phyloP scores from a whole-genome alignment of 768 basidiomycete species.

The Galerina marginata region DNA sequence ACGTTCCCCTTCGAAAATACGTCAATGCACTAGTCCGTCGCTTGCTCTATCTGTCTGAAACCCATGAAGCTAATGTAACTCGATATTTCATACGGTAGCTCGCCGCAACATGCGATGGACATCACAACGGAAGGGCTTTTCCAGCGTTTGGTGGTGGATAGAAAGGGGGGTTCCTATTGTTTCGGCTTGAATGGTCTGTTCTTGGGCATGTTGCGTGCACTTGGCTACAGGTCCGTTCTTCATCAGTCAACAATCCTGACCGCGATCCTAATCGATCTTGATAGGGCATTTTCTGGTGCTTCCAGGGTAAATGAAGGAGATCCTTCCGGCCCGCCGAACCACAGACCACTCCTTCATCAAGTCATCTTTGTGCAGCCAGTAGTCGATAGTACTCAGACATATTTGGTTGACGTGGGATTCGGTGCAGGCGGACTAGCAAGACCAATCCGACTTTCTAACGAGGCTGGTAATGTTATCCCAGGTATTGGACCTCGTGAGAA shows the following conservation, averaged over 20 bases:
- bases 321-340: constrained; percentile 12
- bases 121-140: constrained; percentile 29
- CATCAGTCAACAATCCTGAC: too few relatives aligned
- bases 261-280: too few relatives aligned
- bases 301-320: too few relatives aligned
- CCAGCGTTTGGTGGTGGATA: background rate
- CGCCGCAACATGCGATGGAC: constrained; percentile 31
- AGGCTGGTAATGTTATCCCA: constrained; percentile 20
- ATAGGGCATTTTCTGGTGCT: too few relatives aligned
- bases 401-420: constrained; percentile 38
- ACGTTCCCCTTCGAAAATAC: too few relatives aligned
- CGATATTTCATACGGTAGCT: background rate
- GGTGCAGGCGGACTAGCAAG: constrained; percentile 27
- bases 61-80: too few relatives aligned
- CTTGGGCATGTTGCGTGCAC: too few relatives aligned
- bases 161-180: constrained; percentile 33
- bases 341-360: constrained; percentile 27
- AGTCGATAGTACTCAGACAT: constrained; percentile 30
- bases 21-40: constrained; percentile 42
- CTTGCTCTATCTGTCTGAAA: too few relatives aligned
- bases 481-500: constrained; percentile 27
- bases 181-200: constrained; percentile 29
- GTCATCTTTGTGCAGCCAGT: constrained; percentile 38
- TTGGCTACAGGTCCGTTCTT: too few relatives aligned
- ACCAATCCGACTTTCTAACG: constrained; percentile 35